Base-by-base conservation (phyloP, 345 rosid species). In the Hibiscus tridactylites region DNA sequence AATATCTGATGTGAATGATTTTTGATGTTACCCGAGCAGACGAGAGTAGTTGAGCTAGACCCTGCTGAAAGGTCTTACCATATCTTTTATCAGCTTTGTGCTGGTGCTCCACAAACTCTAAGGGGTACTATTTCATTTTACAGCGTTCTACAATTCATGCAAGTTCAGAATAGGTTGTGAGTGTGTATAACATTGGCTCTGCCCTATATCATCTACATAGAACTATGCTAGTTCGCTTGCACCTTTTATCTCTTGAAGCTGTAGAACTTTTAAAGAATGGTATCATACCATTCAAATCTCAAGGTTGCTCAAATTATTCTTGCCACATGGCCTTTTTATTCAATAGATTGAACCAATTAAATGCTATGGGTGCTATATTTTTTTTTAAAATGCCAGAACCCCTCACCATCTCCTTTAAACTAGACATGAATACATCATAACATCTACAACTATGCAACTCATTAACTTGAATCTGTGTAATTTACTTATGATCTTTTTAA, bases 31-130 rank as follows among this genome's bases (percentile, higher is more conserved):
- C 26, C 9, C 84, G 81, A 76, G 77, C 97, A 95, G 99, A 90
- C 96, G 65, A 85, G 99, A 83, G 98, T 95, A 60, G 97, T 89
- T 82, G 96, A 95, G 80, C 78, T 92, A 75, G 85, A 85, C 78
- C 68, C 76, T 72, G 94, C 92, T 73, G 99, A 95, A 88, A 83
- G 99, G 79, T 89, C 99, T 26, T 95, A 87, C 80, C 97, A 92
- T 73, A 79, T 95, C 68, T 90, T 95, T 72, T 95, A 95, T 81
- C 92, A 90, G 81, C 85, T 95, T 39, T 95, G 98, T 86, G 93
- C 94, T 65, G 98, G 99, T 68, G 98, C 96, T 86, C 86, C 98
- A n/a, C 79, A 87, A 57, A 68, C 61, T 79, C 90, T 95, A 56
- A 92, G 84, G 89, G 99, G 99, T 95, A 86, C 49, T 60, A 66